Base-by-base conservation (phyloP, 345 rosid species). In the Populus alba region DNA sequence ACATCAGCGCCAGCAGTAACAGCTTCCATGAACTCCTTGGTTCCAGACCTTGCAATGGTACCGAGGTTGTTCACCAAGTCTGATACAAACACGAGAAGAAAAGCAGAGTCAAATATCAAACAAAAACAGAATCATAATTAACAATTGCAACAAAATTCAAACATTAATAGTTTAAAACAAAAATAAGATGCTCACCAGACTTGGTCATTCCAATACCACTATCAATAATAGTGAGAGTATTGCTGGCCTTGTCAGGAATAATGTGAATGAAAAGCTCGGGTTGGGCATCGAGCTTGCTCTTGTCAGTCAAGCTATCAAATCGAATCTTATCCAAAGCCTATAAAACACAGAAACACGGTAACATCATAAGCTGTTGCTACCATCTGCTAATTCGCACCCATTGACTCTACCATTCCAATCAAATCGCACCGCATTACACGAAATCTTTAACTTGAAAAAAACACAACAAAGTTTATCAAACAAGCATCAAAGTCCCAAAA, bases 211-310 rank as follows among this genome's bases (percentile, higher is more conserved):
- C 71, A 68, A 68, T 68, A 7, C 71, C 71, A 68, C 71, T 68
- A 38, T 68, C 71, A 38, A 68, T 68, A 38, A 68, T 68, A 10
- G 71, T 41, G 39, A 66, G 39, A 8, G 39, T 13, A 31, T 66
- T 66, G n/a, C 8, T 66, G 35, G 69, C 69, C 69, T 41, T 70
- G 73, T 70, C 73, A 43, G 57, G 73, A 9, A 70, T 27, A 41
- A 70, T 41, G 55, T 45, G 53, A 27, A 70, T 70, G 57, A 70
- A 68, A 10, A 68, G 71, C 45, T 68, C 71, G 45, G 71, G 71
- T 22, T 68, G 71, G 41, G 73, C 73, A 70, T 70, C 73, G 35
- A 70, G 53, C 73, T 70, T 70, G 73, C 37, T 70, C 33, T 70
- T 70, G 35, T 70, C 73, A 25, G 73, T 70, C 73, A 70, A 70